Evolutionary conservation across 345 rosid species (phyloP).

Genomic region (Corymbia maculata): DNA sequence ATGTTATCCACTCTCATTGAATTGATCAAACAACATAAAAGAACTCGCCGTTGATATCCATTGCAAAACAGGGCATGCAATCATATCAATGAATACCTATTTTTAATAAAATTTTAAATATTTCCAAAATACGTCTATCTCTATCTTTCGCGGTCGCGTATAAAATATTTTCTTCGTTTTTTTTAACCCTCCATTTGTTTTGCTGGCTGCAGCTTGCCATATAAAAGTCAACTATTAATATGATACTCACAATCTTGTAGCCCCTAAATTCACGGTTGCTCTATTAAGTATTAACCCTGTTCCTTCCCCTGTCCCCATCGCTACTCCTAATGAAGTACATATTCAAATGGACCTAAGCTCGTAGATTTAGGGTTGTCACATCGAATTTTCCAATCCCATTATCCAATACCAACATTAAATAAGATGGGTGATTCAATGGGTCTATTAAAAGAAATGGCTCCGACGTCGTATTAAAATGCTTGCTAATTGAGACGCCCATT

Average conservation of each 20-base stretch:
- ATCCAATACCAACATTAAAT: background rate
- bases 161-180: background rate
- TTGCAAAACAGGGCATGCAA: fast-evolving
- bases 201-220: background rate
- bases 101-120: background rate
- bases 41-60: background rate
- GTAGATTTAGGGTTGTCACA: background rate
- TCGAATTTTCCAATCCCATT: background rate
- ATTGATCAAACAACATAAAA: background rate
- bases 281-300: background rate
- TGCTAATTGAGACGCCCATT: background rate
- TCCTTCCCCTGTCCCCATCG: background rate
- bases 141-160: background rate
- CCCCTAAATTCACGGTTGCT: background rate
- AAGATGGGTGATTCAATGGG: background rate
- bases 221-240: background rate
- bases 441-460: background rate
- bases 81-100: background rate
- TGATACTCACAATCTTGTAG: background rate
- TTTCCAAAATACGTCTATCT: background rate
- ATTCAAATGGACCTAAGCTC: background rate
- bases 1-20: background rate
- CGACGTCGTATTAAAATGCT: background rate
- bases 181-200: background rate
- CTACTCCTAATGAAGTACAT: background rate